Base-by-base conservation (phyloP, 2,329 filamentous ascomycete genomes). In the Phoma sp. region DNA sequence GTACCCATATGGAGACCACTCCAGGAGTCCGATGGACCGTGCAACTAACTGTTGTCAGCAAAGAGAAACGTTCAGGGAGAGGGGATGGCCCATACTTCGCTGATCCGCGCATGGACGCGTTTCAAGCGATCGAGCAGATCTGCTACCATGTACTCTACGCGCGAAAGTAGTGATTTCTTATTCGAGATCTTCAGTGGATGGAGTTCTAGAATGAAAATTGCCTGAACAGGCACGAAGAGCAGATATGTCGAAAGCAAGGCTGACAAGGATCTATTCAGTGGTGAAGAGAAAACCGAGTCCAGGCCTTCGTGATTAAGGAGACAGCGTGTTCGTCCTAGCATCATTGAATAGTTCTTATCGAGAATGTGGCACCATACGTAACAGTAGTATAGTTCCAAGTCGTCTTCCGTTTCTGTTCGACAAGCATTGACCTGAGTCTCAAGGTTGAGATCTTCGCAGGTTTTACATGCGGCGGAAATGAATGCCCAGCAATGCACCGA, bases 271-370 rank as follows among this genome's bases (percentile, higher is more conserved):
- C 29, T 53, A 51, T 46, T 60, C 20, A 57, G 39, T 10, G 49
- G 53, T 12, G 45, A 60, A 21, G 43, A 61, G 21, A 61, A 58
- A 2, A 39, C 59, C 32, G 47, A 46, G 25, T 60, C 61, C 1
- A 65, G 33, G 9, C 60, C 61, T 14, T 60, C 51, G 26, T 61
- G 48, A 11, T 62, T 49, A 0, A 65, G 53, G 10, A 67, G 42
- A 45, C 49, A 60, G 2, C 58, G 62, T 14, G 51, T 61, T 15
- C 62, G 38, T 9, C 61, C 62, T 14, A 61, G 61, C 59, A 61
- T 65, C 59, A 67, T 62, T 1, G 62, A 57, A 11, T 61, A 59
- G 17, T 60, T 63, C 46, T 65, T 67, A 47, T 65, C 64, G 3
- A 67, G 57, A n/a, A 67, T 54, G 28, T 65, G 61, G 21, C 58